Percentiles rank a stretch among this genome's conserved stretches.
Conservation (phyloP, 1,139 yeast species). For the Sugiyamaella castrensis region DNA sequence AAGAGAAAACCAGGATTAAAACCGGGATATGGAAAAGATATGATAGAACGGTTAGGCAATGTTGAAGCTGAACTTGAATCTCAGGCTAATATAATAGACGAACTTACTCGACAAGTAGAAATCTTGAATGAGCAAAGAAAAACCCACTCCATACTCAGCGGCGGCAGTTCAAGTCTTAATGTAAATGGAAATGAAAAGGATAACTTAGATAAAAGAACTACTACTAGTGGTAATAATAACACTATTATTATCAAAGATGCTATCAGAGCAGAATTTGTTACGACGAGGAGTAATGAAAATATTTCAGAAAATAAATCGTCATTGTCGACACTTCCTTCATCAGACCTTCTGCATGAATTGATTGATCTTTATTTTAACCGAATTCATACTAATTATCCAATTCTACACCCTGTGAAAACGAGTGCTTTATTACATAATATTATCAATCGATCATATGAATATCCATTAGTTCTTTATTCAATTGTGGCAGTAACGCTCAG, state of each 20-base stretch:
- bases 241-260: neutral
- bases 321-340: constrained; percentile 9
- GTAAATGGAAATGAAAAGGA: no score
- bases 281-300: no score
- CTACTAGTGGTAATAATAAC: neutral
- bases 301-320: no score
- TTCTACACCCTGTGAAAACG: constrained; percentile 21
- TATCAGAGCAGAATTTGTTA: no score
- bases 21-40: constrained; percentile 26
- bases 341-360: constrained; percentile 14
- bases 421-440: constrained; percentile 10
- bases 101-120: constrained; percentile 13
- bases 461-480: constrained; percentile 22
- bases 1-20: constrained; percentile 27
- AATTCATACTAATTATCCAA: constrained; percentile 25
- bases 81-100: constrained; percentile 10
- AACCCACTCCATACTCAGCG: neutral
- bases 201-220: neutral
- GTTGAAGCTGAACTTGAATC: constrained; percentile 14
- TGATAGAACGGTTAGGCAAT: constrained; percentile 20
- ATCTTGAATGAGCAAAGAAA: constrained; percentile 5
- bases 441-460: constrained; percentile 9
- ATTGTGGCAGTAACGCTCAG: constrained; percentile 23
- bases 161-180: no score
- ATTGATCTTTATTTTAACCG: constrained; percentile 23